Percentiles rank a stretch among this genome's conserved stretches.
Conservation (phyloP, 2,329 filamentous ascomycete species). For the Neoscytalidium dimidiatum region DNA sequence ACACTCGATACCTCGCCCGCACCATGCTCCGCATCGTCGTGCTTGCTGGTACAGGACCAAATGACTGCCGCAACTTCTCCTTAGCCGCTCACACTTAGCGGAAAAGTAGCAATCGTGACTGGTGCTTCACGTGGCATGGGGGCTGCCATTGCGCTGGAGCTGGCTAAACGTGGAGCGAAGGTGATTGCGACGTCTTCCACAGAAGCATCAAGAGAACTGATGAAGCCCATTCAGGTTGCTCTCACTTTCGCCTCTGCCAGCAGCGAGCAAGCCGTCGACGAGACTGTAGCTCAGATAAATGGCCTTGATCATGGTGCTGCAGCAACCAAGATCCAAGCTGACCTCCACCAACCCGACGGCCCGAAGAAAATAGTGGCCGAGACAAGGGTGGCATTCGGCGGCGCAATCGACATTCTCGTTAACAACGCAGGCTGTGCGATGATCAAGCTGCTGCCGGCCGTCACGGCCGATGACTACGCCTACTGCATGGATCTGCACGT, state of each 20-base stretch:
- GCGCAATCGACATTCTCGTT: constrained; percentile 45
- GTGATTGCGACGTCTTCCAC: constrained; percentile 22
- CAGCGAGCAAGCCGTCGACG: constrained; percentile 36
- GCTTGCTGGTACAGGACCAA: neutral
- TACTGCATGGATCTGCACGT: constrained; percentile 61
- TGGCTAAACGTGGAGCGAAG: constrained; percentile 51
- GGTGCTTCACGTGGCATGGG: constrained; percentile 55
- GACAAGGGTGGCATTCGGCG: constrained; percentile 39
- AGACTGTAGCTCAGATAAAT: constrained; percentile 37
- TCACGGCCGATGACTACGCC: constrained; percentile 54
- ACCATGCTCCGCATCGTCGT: neutral
- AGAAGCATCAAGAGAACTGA: neutral
- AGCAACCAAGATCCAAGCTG: constrained; percentile 42
- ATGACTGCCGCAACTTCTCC: neutral
- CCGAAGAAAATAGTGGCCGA: constrained; percentile 40
- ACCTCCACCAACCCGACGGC: constrained; percentile 39
- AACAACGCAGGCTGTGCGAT: constrained; percentile 44
- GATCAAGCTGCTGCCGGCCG: constrained; percentile 32
- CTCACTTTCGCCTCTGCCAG: constrained; percentile 46
- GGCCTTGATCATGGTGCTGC: constrained; percentile 36
- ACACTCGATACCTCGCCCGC: neutral
- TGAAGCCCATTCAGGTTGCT: constrained; percentile 35
- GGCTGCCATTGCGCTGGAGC: constrained; percentile 48
- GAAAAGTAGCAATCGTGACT: constrained; percentile 51
- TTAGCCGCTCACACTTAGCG: constrained; percentile 25